phyloP scores from a whole-genome alignment of 331 rosid species.

The Arachis monticola region DNA sequence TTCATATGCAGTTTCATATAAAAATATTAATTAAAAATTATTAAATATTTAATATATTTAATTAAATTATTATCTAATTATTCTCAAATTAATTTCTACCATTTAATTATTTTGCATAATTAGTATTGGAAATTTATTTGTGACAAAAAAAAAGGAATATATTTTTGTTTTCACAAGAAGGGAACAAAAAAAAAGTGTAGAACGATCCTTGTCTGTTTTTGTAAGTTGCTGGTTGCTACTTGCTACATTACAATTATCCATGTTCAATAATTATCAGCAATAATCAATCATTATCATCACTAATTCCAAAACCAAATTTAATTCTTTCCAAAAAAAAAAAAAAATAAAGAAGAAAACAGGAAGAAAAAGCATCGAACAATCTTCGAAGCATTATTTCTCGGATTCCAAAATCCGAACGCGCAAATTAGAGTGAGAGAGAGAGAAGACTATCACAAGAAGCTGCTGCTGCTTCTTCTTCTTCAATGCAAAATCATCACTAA shows the following conservation, averaged over 20 bases:
- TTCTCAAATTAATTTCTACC: neutral
- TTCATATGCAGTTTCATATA: too few species aligned
- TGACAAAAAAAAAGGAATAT: too few species aligned
- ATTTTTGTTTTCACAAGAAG: neutral
- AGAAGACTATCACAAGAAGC: neutral
- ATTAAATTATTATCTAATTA: too few species aligned
- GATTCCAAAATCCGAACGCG: constrained; percentile 27
- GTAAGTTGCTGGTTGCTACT: neutral
- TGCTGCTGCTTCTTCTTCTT: too few species aligned
- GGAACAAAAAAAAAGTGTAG: neutral
- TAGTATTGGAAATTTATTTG: too few species aligned
- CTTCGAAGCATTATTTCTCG: constrained; percentile 17
- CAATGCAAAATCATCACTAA: too few species aligned
- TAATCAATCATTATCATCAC: neutral
- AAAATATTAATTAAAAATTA: too few species aligned
- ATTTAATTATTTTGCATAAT: too few species aligned
- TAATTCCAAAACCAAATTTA: neutral
- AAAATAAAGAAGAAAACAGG: neutral
- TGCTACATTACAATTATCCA: neutral
- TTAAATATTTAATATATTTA: too few species aligned
- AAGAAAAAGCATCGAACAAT: constrained; percentile 16
- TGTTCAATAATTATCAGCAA: neutral
- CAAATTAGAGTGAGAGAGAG: constrained; percentile 13
- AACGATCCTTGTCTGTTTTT: neutral
- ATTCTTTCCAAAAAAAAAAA: neutral